These are phyloP conservation scores for Parasitella parasitica DNA, from an alignment of 371 early-diverging fungal species.

Conservation along the genomic window DNA sequence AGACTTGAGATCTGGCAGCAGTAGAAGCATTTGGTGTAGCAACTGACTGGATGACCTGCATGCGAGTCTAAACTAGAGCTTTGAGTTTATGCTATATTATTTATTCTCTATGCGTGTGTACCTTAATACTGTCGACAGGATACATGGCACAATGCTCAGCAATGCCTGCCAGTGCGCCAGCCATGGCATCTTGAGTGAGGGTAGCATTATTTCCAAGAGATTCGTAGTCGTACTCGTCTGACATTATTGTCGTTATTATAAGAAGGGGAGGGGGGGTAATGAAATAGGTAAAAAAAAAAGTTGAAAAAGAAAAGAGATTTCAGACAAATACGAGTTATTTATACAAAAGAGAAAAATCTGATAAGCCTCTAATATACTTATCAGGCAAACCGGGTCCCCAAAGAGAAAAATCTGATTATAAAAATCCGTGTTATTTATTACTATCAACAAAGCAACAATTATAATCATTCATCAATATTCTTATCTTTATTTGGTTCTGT, in stretches of 20 bases:
- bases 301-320: slow-evolving; percentile 4
- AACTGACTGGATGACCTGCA: slow-evolving; percentile 71
- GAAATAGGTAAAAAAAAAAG: slow-evolving; percentile 3
- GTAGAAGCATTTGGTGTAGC: neutral
- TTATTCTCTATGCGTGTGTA: slow-evolving; percentile 36
- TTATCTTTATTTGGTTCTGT: too few relatives aligned
- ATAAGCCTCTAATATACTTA: neutral
- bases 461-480: too few relatives aligned
- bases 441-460: too few relatives aligned
- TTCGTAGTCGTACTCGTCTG: slow-evolving; percentile 81
- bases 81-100: too few relatives aligned
- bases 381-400: too few relatives aligned
- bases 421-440: slow-evolving; percentile 6
- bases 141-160: slow-evolving; percentile 93
- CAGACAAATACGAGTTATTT: too few relatives aligned
- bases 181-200: slow-evolving; percentile 74
- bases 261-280: slow-evolving; percentile 11
- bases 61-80: slow-evolving; percentile 91
- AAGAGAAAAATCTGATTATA: slow-evolving; percentile 15
- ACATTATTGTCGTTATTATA: slow-evolving; percentile 16
- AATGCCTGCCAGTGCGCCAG: slow-evolving; percentile 94
- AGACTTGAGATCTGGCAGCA: slow-evolving; percentile 14
- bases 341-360: neutral
- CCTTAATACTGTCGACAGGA: slow-evolving; percentile 92
- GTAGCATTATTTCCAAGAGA: slow-evolving; percentile 77